These are phyloP conservation scores for Colletotrichum tabaci DNA, from an alignment of 2,329 filamentous ascomycete species.

Conservation along the genomic window DNA sequence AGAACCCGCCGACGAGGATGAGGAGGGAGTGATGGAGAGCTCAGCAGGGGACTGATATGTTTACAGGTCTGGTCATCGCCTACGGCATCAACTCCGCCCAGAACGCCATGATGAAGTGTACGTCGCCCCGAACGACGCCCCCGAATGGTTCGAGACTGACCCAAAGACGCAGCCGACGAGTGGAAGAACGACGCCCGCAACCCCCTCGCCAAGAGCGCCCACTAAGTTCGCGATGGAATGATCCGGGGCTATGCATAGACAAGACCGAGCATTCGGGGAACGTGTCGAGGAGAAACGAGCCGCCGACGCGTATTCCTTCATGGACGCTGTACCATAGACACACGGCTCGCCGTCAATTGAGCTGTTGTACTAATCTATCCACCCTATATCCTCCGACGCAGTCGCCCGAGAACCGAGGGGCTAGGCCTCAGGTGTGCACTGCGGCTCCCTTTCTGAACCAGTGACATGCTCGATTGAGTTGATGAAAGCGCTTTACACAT, in stretches of 20 bases:
- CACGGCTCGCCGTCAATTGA: conserved; percentile 42
- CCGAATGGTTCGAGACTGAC: conserved; percentile 45
- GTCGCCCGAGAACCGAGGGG: not conserved
- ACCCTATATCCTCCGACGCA: not conserved
- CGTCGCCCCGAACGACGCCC: conserved; percentile 45
- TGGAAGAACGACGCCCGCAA: conserved; percentile 98
- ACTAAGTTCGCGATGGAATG: conserved; percentile 55
- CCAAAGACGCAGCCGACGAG: conserved; percentile 78
- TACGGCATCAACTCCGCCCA: conserved; percentile 93
- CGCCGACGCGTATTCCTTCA: conserved; percentile 28
- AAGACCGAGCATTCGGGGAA: conserved; percentile 22
- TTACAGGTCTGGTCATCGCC: conserved; percentile 83
- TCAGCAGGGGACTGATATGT: conserved; percentile 19
- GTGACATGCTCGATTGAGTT: not conserved
- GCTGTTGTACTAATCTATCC: conserved; percentile 36
- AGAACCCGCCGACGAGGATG: conserved; percentile 1
- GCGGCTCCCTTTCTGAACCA: no score
- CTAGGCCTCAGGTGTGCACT: not conserved
- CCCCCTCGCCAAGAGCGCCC: conserved; percentile 69
- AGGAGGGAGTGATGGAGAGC: not conserved
- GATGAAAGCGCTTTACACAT: no score
- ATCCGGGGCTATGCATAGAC: conserved; percentile 29
- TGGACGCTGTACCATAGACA: conserved; percentile 45
- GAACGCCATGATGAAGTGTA: conserved; percentile 84
- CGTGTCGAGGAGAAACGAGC: conserved; percentile 20